A percentile compares a stretch with the other conserved stretches of the same genome.
These are phyloP conservation scores for Agroathelia rolfsii DNA, from an alignment of 1,284 basidiomycete species.

Conservation along the genomic window DNA sequence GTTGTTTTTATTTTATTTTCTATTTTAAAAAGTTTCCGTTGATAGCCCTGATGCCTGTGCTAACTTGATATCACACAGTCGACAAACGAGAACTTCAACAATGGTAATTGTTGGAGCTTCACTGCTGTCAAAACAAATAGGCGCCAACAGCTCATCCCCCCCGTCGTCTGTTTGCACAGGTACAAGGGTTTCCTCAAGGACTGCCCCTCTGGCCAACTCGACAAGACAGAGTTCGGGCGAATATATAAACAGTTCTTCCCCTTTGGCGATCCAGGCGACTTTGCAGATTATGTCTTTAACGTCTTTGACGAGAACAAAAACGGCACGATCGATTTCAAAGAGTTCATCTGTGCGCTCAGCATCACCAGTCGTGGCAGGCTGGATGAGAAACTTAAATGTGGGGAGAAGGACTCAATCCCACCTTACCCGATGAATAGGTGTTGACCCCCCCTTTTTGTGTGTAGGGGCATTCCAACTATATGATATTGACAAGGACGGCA, in stretches of 20 bases:
- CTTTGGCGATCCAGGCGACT: constrained; percentile 95
- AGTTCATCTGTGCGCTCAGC: constrained; percentile 97
- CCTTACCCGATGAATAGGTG: constrained; percentile 11
- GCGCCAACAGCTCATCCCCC: constrained; percentile 8
- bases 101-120: constrained; percentile 48
- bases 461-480: constrained; percentile 99
- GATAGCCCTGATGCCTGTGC: constrained; percentile 15
- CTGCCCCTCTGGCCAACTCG: constrained; percentile 93
- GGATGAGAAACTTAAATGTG: constrained; percentile 98
- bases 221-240: constrained; percentile 92
- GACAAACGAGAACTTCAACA: constrained; percentile 99
- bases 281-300: constrained; percentile 98
- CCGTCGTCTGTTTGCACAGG: constrained; percentile 35
- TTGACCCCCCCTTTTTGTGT: constrained; percentile 11
- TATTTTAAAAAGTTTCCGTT: constrained; percentile 6
- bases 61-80: constrained; percentile 44
- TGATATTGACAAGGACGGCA: constrained; percentile 96
- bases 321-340: constrained; percentile 95
- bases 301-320: constrained; percentile 95
- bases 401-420: constrained; percentile 22
- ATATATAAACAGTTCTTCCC: constrained; percentile 99
- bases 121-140: constrained; percentile 9
- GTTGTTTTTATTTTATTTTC: constrained; percentile 23
- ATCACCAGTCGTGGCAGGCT: constrained; percentile 89
- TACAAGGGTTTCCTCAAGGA: constrained; percentile 99